Conservation (phyloP, 345 rosid species). For the Excoecaria cochinchinensis region DNA sequence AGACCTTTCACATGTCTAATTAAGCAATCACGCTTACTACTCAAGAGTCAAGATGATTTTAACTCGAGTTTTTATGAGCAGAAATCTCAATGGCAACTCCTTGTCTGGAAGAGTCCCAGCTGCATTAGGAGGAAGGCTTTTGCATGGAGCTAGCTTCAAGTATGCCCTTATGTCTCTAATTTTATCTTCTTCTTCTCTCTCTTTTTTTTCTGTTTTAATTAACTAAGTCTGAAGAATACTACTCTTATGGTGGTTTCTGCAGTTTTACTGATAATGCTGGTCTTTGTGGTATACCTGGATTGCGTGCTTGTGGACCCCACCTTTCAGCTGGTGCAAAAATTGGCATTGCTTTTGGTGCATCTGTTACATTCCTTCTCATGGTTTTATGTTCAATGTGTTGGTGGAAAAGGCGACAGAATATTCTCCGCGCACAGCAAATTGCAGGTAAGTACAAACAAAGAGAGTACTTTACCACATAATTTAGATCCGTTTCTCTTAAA, state of each 20-base stretch:
- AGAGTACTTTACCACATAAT: neutral
- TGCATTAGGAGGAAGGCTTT: conserved; percentile 84
- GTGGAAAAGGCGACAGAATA: conserved; percentile 92
- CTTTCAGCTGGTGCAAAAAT: conserved; percentile 77
- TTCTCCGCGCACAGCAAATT: conserved; percentile 77
- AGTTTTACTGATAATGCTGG: conserved; percentile 96
- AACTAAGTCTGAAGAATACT: conserved; percentile 11
- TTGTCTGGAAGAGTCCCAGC: conserved; percentile 88
- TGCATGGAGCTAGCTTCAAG: conserved; percentile 97
- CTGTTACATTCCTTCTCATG: conserved; percentile 51
- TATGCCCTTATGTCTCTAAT: conserved; percentile 32
- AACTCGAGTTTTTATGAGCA: conserved; percentile 34
- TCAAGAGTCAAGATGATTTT: neutral
- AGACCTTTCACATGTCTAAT: conserved; percentile 24
- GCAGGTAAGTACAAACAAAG: conserved; percentile 50
- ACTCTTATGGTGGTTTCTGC: conserved; percentile 26
- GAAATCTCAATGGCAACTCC: conserved; percentile 89
- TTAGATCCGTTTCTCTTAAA: neutral
- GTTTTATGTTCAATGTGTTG: conserved; percentile 59
- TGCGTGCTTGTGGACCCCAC: conserved; percentile 74
- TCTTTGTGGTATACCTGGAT: conserved; percentile 95
- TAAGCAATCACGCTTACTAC: neutral
- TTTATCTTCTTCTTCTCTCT: neutral
- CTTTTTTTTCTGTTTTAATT: too few relatives aligned
- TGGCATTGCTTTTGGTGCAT: conserved; percentile 69